Percentiles rank a stretch among this genome's conserved stretches.
Conservation (phyloP, 768 basidiomycete species). For the Infundibulicybe gibba region DNA sequence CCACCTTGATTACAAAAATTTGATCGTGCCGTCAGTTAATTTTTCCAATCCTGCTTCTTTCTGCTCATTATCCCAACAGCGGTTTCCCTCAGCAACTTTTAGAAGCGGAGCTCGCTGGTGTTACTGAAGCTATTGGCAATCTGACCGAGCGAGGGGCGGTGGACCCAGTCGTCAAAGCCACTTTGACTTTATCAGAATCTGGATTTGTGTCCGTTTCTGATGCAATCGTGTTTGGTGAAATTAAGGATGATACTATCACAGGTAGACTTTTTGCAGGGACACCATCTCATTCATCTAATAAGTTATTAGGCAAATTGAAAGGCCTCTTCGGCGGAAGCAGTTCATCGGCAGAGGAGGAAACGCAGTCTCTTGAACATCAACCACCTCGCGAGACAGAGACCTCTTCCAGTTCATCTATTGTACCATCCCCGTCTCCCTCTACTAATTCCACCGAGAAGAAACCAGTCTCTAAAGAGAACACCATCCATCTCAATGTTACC, state of each 20-base stretch:
- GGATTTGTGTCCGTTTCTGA: constrained; percentile 81
- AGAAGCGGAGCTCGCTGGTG: constrained; percentile 68
- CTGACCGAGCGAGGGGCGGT: constrained; percentile 77
- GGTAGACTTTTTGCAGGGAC: constrained; percentile 36
- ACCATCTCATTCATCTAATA: constrained; percentile 1
- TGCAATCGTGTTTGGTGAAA: constrained; percentile 75
- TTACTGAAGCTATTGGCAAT: constrained; percentile 75
- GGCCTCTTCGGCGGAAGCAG: constrained; percentile 72
- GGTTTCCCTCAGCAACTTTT: constrained; percentile 73
- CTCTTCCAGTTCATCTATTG: constrained; percentile 28
- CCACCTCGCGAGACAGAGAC: constrained; percentile 36
- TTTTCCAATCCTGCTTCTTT: not conserved
- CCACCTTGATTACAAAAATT: constrained; percentile 70
- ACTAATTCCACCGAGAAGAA: constrained; percentile 32
- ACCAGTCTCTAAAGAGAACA: constrained; percentile 46
- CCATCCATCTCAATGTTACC: constrained; percentile 64
- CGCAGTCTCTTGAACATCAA: constrained; percentile 36
- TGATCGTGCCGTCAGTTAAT: constrained; percentile 53
- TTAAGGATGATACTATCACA: constrained; percentile 75
- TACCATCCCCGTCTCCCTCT: constrained; percentile 33
- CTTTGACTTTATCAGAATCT: constrained; percentile 78
- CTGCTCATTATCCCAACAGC: constrained; percentile 26
- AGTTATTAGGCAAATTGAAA: constrained; percentile 72
- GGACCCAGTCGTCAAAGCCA: constrained; percentile 86
- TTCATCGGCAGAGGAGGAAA: constrained; percentile 33